Evolutionary conservation across 2,329 filamentous ascomycete genomes (phyloP).

Genomic region (Colletotrichum navitas): DNA sequence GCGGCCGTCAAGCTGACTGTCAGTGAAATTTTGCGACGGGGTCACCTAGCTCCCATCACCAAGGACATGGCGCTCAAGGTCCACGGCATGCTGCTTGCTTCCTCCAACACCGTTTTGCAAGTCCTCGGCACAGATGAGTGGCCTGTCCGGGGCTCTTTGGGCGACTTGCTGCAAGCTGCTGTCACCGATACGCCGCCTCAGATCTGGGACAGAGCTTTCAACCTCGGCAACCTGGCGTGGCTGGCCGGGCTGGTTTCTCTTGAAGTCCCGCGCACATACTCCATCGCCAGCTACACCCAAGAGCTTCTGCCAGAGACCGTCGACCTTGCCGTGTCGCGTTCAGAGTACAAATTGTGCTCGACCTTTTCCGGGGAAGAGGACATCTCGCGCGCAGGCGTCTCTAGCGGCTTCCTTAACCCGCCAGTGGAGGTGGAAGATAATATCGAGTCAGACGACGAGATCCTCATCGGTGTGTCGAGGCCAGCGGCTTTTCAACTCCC

Average conservation of each 20-base stretch:
- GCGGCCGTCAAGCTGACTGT: slow-evolving; percentile 54
- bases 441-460: slow-evolving; percentile 59
- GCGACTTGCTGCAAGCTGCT: slow-evolving; percentile 63
- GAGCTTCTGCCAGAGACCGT: slow-evolving; percentile 64
- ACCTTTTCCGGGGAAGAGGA: slow-evolving; percentile 53
- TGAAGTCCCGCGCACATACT: slow-evolving; percentile 66
- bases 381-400: slow-evolving; percentile 58
- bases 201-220: slow-evolving; percentile 65
- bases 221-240: slow-evolving; percentile 60
- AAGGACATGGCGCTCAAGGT: slow-evolving; percentile 63
- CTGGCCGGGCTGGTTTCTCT: slow-evolving; percentile 60
- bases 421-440: slow-evolving; percentile 51
- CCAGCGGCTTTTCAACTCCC: slow-evolving; percentile 66
- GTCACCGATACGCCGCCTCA: slow-evolving; percentile 61
- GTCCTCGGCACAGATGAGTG: slow-evolving; percentile 64
- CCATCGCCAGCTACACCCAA: slow-evolving; percentile 63
- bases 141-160: slow-evolving; percentile 64
- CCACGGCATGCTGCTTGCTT: slow-evolving; percentile 62
- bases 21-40: slow-evolving; percentile 63
- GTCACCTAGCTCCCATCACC: slow-evolving; percentile 65
- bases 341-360: slow-evolving; percentile 63
- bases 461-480: slow-evolving; percentile 64
- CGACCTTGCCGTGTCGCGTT: slow-evolving; percentile 64
- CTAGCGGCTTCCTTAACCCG: slow-evolving; percentile 67
- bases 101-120: slow-evolving; percentile 62